These are phyloP conservation scores for Podospora australis DNA, from an alignment of 495 filamentous ascomycete genomes.

Conservation along the genomic window DNA sequence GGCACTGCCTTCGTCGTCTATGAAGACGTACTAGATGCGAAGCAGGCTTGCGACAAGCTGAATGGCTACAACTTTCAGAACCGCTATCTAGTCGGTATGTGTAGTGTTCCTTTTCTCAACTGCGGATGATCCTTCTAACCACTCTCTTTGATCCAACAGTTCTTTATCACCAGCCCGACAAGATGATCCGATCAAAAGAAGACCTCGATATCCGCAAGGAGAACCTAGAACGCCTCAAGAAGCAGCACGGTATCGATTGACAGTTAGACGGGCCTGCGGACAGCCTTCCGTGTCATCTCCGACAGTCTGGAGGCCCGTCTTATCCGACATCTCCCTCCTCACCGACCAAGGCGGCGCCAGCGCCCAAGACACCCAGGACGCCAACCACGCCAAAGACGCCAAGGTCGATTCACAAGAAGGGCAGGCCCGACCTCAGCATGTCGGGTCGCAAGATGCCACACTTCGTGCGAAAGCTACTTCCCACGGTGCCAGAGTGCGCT, in stretches of 20 bases:
- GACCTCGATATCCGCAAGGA: slow-evolving; percentile 91
- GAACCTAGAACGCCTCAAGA: slow-evolving; percentile 95
- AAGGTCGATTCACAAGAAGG: slow-evolving; percentile 28
- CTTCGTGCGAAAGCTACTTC: slow-evolving; percentile 40
- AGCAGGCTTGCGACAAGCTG: slow-evolving; percentile 96
- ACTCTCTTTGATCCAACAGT: slow-evolving; percentile 47
- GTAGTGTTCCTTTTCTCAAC: slow-evolving; percentile 25
- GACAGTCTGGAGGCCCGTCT: slow-evolving; percentile 50
- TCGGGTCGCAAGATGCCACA: slow-evolving; percentile 36
- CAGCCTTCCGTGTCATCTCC: slow-evolving; percentile 37
- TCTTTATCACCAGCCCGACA: slow-evolving; percentile 96
- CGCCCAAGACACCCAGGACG: slow-evolving; percentile 19
- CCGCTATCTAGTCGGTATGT: slow-evolving; percentile 96
- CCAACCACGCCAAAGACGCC: slow-evolving; percentile 26
- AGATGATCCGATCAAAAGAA: slow-evolving; percentile 89
- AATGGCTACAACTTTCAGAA: slow-evolving; percentile 99
- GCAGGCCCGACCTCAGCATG: slow-evolving; percentile 27
- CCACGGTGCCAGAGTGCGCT: slow-evolving; percentile 32
- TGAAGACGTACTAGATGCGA: slow-evolving; percentile 98
- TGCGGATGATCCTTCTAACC: background rate
- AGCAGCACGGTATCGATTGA: slow-evolving; percentile 98
- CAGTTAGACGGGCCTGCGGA: slow-evolving; percentile 56
- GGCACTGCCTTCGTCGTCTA: slow-evolving; percentile 98
- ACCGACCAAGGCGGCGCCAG: slow-evolving; percentile 27
- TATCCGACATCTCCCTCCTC: slow-evolving; percentile 33